Conservation (phyloP, 768 basidiomycete genomes). For the Phlegmacium glaucopus region DNA sequence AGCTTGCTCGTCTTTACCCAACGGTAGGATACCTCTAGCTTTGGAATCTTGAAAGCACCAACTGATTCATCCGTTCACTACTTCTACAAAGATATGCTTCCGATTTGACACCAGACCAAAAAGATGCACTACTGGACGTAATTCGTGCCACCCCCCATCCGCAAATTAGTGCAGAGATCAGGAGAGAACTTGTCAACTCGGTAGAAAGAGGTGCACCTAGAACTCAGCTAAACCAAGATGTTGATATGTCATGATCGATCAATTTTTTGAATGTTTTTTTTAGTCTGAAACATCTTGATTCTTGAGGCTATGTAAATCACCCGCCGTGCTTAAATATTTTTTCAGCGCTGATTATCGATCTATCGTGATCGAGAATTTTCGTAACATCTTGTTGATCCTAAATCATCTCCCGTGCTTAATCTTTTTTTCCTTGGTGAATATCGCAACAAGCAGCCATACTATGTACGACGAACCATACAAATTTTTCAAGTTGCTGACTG, state of each 20-base stretch:
- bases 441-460: too few relatives aligned
- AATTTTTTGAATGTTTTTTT: neutral
- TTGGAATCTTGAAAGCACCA: too few relatives aligned
- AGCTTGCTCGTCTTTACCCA: conserved; percentile 92
- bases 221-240: conserved; percentile 59
- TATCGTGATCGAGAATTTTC: too few relatives aligned
- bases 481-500: conserved; percentile 13
- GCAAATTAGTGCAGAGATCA: conserved; percentile 85
- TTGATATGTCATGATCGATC: conserved; percentile 51
- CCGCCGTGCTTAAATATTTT: too few relatives aligned
- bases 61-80: neutral
- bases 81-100: conserved; percentile 72
- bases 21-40: conserved; percentile 44
- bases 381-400: too few relatives aligned
- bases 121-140: conserved; percentile 94
- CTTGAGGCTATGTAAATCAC: too few relatives aligned
- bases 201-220: conserved; percentile 83
- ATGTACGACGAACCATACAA: conserved; percentile 15
- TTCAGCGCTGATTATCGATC: too few relatives aligned
- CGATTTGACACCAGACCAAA: conserved; percentile 95
- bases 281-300: conserved; percentile 14
- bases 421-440: too few relatives aligned
- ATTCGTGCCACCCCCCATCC: conserved; percentile 81
- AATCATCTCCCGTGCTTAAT: too few relatives aligned
- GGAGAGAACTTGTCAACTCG: conserved; percentile 85